Base-by-base conservation (phyloP, 2,329 filamentous ascomycete genomes). In the Stachybotrys chartarum region DNA sequence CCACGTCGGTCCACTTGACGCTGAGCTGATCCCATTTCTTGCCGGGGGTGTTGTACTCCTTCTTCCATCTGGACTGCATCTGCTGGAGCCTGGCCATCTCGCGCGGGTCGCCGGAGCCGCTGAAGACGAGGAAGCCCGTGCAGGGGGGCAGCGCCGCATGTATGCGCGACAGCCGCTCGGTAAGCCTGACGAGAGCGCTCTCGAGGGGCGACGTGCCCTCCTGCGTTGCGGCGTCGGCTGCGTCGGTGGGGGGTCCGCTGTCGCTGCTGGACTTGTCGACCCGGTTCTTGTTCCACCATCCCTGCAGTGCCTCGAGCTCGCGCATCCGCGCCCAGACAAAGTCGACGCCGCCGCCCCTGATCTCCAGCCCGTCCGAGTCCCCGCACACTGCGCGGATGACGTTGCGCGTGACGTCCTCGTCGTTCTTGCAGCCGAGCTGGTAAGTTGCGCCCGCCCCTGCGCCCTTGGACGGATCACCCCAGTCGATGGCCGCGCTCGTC, bases 401-500 rank as follows among this genome's bases (percentile, higher is more conserved):
- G 55, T 76, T 78, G 6, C 73, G 67, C 45, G 77, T 71, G 11
- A 84, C 81, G 14, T 86, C 82, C 44, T 83, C 80, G 66, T 87
- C 84, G 48, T 76, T 79, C 47, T 70, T 72, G 67, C 84, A 86
- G 16, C 78, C 78, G 47, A 87, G 77, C 42, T 78, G 73, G 59
- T 80, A 73, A 5, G 77, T 82, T 5, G 84, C 81, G 48, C 80
- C 80, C 49, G 73, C 76, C 51, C 82, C 82, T 6, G 77, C 75
- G 16, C 82, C 82, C 63, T 80, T 80, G 54, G 75, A 74, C 14
- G 90, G 88, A 57, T 91, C 87, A 52, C 92, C 93, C 88, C 93
- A 96, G 72, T 99, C 94, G 24, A 97, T 81, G 35, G 95, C 84
- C 1, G 88, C 89, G 57, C 85, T 87, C 1, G 79, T 83, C 69